A percentile compares a stretch with the other conserved stretches of the same genome.
phyloP scores from a whole-genome alignment of 768 basidiomycete genomes.

The Russula dissimulans region DNA sequence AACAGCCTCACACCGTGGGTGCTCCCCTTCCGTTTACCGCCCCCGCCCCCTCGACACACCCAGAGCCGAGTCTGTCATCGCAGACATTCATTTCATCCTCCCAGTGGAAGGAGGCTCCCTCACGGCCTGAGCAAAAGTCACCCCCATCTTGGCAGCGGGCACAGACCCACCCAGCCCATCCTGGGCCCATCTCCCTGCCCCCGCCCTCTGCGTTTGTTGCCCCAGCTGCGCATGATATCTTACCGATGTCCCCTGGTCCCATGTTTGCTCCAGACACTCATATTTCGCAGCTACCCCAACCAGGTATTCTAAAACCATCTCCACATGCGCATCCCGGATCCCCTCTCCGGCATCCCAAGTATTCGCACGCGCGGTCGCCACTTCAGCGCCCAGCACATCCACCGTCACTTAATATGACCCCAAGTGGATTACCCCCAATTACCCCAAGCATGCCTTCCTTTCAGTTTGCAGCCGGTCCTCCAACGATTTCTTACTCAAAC shows the following conservation, averaged over 20 bases:
- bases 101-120: not conserved
- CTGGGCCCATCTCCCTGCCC: slow-evolving; percentile 61
- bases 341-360: slow-evolving; percentile 25
- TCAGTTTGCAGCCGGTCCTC: slow-evolving; percentile 60
- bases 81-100: not conserved
- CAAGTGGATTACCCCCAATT: slow-evolving; percentile 81
- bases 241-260: slow-evolving; percentile 19
- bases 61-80: not conserved
- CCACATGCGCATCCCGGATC: slow-evolving; percentile 27
- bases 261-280: slow-evolving; percentile 22
- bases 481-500: slow-evolving; percentile 25
- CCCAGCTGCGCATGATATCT: slow-evolving; percentile 30
- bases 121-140: slow-evolving; percentile 13
- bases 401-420: slow-evolving; percentile 34
- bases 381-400: slow-evolving; percentile 32
- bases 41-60: not conserved
- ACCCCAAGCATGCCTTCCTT: slow-evolving; percentile 98
- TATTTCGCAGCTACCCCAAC: slow-evolving; percentile 10
- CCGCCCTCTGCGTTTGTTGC: slow-evolving; percentile 41
- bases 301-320: not conserved
- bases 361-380: slow-evolving; percentile 27
- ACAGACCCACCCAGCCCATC: slow-evolving; percentile 42
- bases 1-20: not conserved
- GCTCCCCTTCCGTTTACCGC: not conserved
- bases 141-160: slow-evolving; percentile 17